phyloP scores from a whole-genome alignment of 495 filamentous ascomycete genomes.

The Hypoxylon rickii region DNA sequence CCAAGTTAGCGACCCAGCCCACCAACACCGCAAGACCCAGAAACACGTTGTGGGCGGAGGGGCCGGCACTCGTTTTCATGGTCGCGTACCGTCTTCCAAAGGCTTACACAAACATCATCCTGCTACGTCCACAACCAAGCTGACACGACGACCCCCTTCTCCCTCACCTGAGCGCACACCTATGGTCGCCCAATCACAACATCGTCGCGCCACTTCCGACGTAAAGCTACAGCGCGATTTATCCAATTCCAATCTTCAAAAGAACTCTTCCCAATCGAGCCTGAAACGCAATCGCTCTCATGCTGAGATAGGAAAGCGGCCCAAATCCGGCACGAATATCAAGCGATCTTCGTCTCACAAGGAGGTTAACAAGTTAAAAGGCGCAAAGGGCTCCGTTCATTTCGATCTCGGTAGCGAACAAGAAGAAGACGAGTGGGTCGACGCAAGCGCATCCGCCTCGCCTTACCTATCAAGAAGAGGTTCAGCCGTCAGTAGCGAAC shows the following conservation, averaged over 20 bases:
- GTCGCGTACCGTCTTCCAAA: constrained; percentile 50
- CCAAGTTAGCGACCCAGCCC: constrained; percentile 38
- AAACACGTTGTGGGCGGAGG: constrained; percentile 55
- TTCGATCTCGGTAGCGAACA: constrained; percentile 57
- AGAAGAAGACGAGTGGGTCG: constrained; percentile 59
- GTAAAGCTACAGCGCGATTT: constrained; percentile 42
- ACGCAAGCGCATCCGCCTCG: constrained; percentile 60
- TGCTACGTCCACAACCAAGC: constrained; percentile 44
- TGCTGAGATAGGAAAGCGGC: constrained; percentile 51
- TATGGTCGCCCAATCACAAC: constrained; percentile 38
- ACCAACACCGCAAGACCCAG: constrained; percentile 44
- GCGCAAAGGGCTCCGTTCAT: constrained; percentile 49
- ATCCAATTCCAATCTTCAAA: constrained; percentile 46
- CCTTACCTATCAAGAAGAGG: constrained; percentile 55
- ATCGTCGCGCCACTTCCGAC: constrained; percentile 52
- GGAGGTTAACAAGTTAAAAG: constrained; percentile 45
- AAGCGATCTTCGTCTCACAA: constrained; percentile 52
- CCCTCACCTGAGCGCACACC: constrained; percentile 41
- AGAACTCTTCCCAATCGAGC: constrained; percentile 51
- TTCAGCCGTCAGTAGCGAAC: constrained; percentile 47
- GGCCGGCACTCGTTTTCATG: constrained; percentile 42
- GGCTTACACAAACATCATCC: constrained; percentile 50
- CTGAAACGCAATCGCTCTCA: constrained; percentile 57
- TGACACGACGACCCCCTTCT: constrained; percentile 44
- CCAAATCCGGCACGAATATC: constrained; percentile 50